Percentiles rank a stretch among this genome's conserved stretches.
Evolutionary conservation across 495 filamentous ascomycete species (phyloP).

Genomic region (Xylaria palmicola): DNA sequence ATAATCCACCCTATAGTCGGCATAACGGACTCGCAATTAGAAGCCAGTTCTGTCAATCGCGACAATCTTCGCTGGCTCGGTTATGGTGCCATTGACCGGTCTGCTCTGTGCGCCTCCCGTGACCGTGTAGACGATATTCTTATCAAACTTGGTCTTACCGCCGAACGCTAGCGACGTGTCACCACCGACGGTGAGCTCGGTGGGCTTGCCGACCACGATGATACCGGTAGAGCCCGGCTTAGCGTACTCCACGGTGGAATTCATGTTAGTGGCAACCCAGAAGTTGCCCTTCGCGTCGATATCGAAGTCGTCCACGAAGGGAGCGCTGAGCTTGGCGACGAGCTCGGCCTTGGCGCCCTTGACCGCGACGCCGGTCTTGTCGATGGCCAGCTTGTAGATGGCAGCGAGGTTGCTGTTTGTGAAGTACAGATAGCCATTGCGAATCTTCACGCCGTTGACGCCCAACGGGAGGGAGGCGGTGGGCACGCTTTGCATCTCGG

Average conservation of each 20-base stretch:
- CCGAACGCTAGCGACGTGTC: constrained; percentile 28
- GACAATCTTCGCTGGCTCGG: constrained; percentile 33
- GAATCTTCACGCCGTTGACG: constrained; percentile 35
- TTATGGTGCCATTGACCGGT: constrained; percentile 32
- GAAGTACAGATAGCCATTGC: constrained; percentile 36
- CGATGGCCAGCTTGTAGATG: constrained; percentile 34
- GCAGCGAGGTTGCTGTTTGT: constrained; percentile 28
- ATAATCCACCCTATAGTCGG: background rate
- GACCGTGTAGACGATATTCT: constrained; percentile 26
- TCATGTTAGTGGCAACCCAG: constrained; percentile 28
- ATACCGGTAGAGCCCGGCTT: constrained; percentile 14
- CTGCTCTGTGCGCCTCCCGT: constrained; percentile 22
- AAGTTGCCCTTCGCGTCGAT: constrained; percentile 28
- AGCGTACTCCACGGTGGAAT: constrained; percentile 23
- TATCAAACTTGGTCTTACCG: constrained; percentile 13
- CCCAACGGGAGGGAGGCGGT: constrained; percentile 22
- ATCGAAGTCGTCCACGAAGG: constrained; percentile 28
- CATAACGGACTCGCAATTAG: background rate
- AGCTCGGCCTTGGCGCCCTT: background rate
- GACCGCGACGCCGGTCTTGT: constrained; percentile 20
- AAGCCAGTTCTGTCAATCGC: constrained; percentile 27
- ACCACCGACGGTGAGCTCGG: constrained; percentile 28
- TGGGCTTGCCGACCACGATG: constrained; percentile 21
- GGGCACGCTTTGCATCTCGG: constrained; percentile 16
- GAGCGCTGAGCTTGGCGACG: background rate